Evolutionary conservation across 352 stramenopile genomes (phyloP), one percentile per base, ranked within the genome.

Genomic region (Ophiocytium majus): DNA sequence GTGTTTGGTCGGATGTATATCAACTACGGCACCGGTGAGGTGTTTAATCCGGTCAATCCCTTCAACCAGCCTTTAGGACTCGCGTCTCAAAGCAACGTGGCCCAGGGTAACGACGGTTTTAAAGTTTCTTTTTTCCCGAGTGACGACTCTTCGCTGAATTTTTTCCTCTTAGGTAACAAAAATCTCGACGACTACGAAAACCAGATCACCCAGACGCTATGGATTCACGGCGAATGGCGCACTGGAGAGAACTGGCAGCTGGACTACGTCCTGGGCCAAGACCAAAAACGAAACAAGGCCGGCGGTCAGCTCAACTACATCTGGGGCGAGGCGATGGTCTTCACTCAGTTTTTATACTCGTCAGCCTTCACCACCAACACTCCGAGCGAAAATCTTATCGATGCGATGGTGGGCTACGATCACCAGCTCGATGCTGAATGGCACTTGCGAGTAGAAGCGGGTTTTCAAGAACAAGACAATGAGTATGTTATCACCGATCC

Each of bases 11-110:
- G 57, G 28, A 23, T 71, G 19, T 71, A 71, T 28, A 71, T 71
- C 57, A 71, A 71, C 28, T 71, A 71, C 57, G 57, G 57, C 23
- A 23, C 28, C 23, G 57, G 57, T 23, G 57, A 71, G 28, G 28
- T 71, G 23, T 71, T 71, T 71, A 71, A 71, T 71, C 57, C 57
- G 23, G 28, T 71, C 57, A 71, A 71, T 71, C 57, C 57, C 28
- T 71, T 71, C 57, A 71, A 71, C 28, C 57, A 71, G 28, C 57
- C 57, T 23, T 23, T 28, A 23, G 57, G 57, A 71, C 57, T 71
- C 23, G 28, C 57, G 57, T 23, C 19, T 71, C 23, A 23, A 23
- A 23, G 19, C 57, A 23, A 71, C 23, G 57, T 71, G 57, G 57
- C 57, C 57, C 57, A 71, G 28, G 57, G 57, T 28, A 71, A 71